Percentiles rank a stretch among this genome's conserved stretches.
These are phyloP conservation scores for Microdochium trichocladiopsis DNA, from an alignment of 2,329 filamentous ascomycete species.

Conservation along the genomic window DNA sequence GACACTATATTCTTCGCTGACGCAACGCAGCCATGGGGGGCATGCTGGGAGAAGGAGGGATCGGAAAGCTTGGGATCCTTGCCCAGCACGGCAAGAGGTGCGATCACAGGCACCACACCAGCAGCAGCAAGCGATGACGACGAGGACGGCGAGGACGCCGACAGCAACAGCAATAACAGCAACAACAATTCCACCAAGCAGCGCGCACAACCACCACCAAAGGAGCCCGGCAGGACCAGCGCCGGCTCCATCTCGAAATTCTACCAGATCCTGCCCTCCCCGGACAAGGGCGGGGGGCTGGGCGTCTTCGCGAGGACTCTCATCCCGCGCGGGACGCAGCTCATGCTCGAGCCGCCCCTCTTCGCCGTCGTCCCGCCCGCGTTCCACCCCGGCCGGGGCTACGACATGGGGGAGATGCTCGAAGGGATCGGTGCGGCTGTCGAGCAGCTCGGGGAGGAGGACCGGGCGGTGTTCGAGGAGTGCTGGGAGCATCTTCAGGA, in stretches of 20 bases:
- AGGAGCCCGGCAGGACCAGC: too few species aligned
- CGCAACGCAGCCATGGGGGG: too few species aligned
- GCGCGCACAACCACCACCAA: too few species aligned
- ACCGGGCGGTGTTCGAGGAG: slow-evolving; percentile 17
- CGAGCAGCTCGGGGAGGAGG: slow-evolving; percentile 12
- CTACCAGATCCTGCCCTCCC: slow-evolving; percentile 20
- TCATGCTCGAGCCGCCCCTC: slow-evolving; percentile 29
- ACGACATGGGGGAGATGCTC: slow-evolving; percentile 23
- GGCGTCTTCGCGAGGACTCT: slow-evolving; percentile 28
- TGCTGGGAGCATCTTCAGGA: slow-evolving; percentile 15
- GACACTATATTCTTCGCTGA: too few species aligned
- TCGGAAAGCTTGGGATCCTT: too few species aligned
- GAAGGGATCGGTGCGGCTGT: slow-evolving; percentile 16
- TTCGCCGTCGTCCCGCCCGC: slow-evolving; percentile 18
- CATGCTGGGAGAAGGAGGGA: too few species aligned
- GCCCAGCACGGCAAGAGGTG: too few species aligned
- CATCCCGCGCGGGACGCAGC: slow-evolving; percentile 27
- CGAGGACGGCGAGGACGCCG: too few species aligned
- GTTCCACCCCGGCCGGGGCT: slow-evolving; percentile 19
- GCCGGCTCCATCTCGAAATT: not conserved
- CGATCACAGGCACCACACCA: too few species aligned
- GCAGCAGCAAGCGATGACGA: too few species aligned
- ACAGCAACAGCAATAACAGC: too few species aligned
- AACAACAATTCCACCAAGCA: too few species aligned
- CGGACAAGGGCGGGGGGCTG: slow-evolving; percentile 25